Evolutionary conservation across 768 basidiomycete genomes (phyloP), one percentile per base, ranked within the genome.

Genomic region (Mycena leptocephala): DNA sequence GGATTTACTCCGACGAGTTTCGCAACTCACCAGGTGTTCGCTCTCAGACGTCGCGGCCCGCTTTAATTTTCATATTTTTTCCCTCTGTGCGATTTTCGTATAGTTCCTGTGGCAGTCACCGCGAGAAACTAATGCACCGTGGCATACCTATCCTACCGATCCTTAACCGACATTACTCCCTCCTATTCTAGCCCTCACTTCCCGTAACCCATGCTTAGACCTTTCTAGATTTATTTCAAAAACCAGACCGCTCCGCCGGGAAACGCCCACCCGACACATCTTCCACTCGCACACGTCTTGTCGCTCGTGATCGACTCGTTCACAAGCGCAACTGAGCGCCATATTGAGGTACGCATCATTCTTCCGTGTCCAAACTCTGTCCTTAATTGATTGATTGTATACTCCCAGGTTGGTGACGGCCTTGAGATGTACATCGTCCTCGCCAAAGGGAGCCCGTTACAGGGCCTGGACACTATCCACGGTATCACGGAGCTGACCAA

Each of bases 281-380:
- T 99, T 59, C 94, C 97, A 14, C 89, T 99, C 74, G 82, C 89
- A 32, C 92, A 92, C 16, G 97, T 99, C 4, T 87, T 98, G 70
- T 88, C 92, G 28, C 92, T 99, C 83, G 96, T 99, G 81, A 95
- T 96, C 74, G 98, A 99, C 86, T 95, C 96, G 7, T 99, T 99
- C 86, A 98, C 97, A 35, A 92, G 95, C 78, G 98, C 98, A n/a
- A 98, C 98, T 9, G 98, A 99, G 87, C 93, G 98, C 76, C 97
- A 99, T 86, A 99, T 99, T 81, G 97, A 99, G 92, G 95, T 95
- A 78, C 76, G 89, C 82, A 30, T 80, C 16, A 22, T 76, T 53
- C 24, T 76, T 74, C 33, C 28, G 16, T 6, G 55, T 63, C 51
- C 24, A 26, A n/a, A 37, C n/a, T 41, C 35, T 35, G 7, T 22